phyloP scores from a whole-genome alignment of 2,329 filamentous ascomycete genomes.

The Simplicillium sp. region DNA sequence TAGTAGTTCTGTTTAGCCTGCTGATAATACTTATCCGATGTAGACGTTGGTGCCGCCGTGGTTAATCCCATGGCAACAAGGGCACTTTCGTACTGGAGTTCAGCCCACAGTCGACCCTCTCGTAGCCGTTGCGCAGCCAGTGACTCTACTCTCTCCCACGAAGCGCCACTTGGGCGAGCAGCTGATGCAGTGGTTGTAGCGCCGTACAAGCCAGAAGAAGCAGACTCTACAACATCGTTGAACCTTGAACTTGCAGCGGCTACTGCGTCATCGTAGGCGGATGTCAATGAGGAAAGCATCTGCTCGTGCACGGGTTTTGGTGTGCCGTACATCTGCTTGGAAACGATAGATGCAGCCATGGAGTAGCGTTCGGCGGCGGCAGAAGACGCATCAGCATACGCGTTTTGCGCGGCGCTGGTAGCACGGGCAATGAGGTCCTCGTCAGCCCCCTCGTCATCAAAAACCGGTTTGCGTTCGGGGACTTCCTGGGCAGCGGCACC shows the following conservation, averaged over 20 bases:
- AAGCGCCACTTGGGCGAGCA: constrained; percentile 19
- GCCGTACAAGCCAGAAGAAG: constrained; percentile 39
- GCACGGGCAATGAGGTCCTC: constrained; percentile 19
- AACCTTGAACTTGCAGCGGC: constrained; percentile 51
- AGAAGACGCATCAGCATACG: constrained; percentile 56
- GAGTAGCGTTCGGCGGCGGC: constrained; percentile 60
- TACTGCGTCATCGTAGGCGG: constrained; percentile 57
- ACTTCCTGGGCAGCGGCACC: constrained; percentile 42
- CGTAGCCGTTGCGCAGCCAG: constrained; percentile 62
- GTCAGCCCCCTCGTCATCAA: constrained; percentile 30
- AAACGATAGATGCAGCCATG: constrained; percentile 57
- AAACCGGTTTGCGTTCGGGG: constrained; percentile 35
- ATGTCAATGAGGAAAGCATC: constrained; percentile 58
- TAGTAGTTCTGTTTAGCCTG: constrained; percentile 63
- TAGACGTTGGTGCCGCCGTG: constrained; percentile 42
- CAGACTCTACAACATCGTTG: constrained; percentile 43
- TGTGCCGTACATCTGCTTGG: constrained; percentile 57
- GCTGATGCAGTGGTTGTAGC: constrained; percentile 21
- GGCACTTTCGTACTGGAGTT: constrained; percentile 61
- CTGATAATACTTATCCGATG: constrained; percentile 42
- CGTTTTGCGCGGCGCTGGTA: constrained; percentile 38
- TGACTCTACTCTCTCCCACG: constrained; percentile 44
- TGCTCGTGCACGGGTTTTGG: constrained; percentile 61
- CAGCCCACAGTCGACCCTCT: constrained; percentile 62
- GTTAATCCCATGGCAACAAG: constrained; percentile 55